Evolutionary conservation across 345 rosid genomes (phyloP).

Genomic region (Diplotaxis tenuifolia): DNA sequence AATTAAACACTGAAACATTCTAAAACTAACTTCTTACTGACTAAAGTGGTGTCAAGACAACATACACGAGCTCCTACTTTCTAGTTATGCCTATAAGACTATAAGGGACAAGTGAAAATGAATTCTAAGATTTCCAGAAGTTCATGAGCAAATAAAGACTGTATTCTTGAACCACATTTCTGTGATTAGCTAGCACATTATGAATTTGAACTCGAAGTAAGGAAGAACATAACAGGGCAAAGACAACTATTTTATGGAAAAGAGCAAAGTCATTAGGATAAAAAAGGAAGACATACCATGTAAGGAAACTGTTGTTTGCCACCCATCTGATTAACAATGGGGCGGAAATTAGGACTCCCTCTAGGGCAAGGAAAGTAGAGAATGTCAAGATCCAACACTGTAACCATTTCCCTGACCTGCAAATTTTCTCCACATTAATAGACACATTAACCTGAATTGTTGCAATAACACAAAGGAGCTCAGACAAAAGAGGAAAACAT

Average conservation of each 20-base stretch:
- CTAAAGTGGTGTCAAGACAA: neutral
- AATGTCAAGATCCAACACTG: constrained; percentile 91
- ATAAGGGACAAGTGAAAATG: neutral
- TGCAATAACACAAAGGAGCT: neutral
- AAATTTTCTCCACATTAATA: neutral
- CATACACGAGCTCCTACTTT: neutral
- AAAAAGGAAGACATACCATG: constrained; percentile 50
- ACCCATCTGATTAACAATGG: constrained; percentile 73
- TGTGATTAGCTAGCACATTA: neutral
- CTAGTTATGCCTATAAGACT: neutral
- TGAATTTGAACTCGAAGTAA: neutral
- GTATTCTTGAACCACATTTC: neutral
- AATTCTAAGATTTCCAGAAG: neutral
- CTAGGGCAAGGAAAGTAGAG: constrained; percentile 90
- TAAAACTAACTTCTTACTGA: neutral
- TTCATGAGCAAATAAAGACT: neutral
- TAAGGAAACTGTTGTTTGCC: constrained; percentile 92
- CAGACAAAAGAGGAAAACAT: neutral
- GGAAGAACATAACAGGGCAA: neutral
- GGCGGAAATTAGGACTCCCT: constrained; percentile 87
- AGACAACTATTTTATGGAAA: neutral
- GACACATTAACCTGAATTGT: neutral
- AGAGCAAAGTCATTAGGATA: neutral
- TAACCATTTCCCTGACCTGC: constrained; percentile 94
- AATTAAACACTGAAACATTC: neutral